Base-by-base conservation (phyloP, 176 grass and related monocot species). In the Oryza punctata region DNA sequence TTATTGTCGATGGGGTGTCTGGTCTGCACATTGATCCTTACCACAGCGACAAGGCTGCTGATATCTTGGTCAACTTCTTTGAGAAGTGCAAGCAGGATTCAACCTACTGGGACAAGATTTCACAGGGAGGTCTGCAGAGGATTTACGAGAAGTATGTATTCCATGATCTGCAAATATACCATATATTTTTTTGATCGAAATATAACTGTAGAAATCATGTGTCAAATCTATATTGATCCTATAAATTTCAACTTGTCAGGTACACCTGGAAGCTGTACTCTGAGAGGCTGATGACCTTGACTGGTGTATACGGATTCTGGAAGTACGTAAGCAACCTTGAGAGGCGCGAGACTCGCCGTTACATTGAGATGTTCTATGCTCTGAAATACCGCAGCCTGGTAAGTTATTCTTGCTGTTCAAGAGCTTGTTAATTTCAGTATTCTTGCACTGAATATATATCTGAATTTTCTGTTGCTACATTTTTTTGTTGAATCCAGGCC, bases 261-360 rank as follows among this genome's bases (percentile, higher is more conserved):
- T 98, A 98, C 87, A 98, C 96, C 64, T 98, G 96, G 96, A 98
- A 98, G 96, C 86, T 98, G 50, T 98, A 98, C 85, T 95, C 96
- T 0, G 96, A 98, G 89, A 98, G 96, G 88, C 84, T 98, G 85
- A 98, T 98, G 96, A 95, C 96, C 63, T 77, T 98, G 82, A 91
- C 96, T 19, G 96, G 93, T 81, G 96, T 98, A 0, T 98, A 98
- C 0, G 96, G 96, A 15, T 98, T 98, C 82, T 98, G 96, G 96
- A 98, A 98, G 84, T 94, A 93, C 8, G 96, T 98, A 30, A 95
- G 82, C 63, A 98, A 98, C 87, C 87, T 98, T 0, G 96, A 98
- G 79, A 95, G 96, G 85, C 92, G 93, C 0, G 96, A 98, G 89
- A 98, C 93, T 24, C 87, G 89, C 12, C 96, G 96, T 28, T 98